phyloP scores from a whole-genome alignment of 1,284 basidiomycete genomes.

The Ceratobasidium sp. region DNA sequence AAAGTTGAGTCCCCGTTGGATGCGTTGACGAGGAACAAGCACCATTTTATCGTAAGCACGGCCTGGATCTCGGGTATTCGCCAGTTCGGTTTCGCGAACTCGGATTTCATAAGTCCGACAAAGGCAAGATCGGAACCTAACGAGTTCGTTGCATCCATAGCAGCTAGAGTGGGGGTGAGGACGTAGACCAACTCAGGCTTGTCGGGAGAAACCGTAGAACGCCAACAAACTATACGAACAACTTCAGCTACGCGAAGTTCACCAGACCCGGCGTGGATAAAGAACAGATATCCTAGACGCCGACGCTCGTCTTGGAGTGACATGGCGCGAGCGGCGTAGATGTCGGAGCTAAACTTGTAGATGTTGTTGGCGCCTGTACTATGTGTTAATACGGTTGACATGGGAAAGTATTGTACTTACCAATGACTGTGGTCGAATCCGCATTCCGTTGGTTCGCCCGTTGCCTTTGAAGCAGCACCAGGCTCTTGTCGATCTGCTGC shows the following conservation, averaged over 20 bases:
- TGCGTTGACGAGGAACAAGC: conserved; percentile 87
- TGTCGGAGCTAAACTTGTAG: conserved; percentile 69
- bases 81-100: conserved; percentile 64
- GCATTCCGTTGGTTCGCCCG: conserved; percentile 59
- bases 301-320: conserved; percentile 81
- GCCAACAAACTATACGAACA: conserved; percentile 76
- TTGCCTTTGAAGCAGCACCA: conserved; percentile 47
- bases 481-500: conserved; percentile 72
- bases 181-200: conserved; percentile 81
- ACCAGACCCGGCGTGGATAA: conserved; percentile 73
- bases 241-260: conserved; percentile 72
- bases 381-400: conserved; percentile 19
- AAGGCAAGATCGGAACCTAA: conserved; percentile 51
- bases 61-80: conserved; percentile 83
- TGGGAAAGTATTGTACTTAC: conserved; percentile 67
- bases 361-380: conserved; percentile 40
- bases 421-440: conserved; percentile 73
- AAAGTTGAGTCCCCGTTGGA: too few relatives aligned
- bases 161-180: conserved; percentile 75
- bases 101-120: conserved; percentile 52
- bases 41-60: conserved; percentile 86
- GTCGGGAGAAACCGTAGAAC: conserved; percentile 67
- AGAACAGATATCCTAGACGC: conserved; percentile 73
- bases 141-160: conserved; percentile 69
- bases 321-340: conserved; percentile 75